These are phyloP conservation scores for Wickerhamomyces mucosus DNA, from an alignment of 805 yeast genomes.

Conservation along the genomic window DNA sequence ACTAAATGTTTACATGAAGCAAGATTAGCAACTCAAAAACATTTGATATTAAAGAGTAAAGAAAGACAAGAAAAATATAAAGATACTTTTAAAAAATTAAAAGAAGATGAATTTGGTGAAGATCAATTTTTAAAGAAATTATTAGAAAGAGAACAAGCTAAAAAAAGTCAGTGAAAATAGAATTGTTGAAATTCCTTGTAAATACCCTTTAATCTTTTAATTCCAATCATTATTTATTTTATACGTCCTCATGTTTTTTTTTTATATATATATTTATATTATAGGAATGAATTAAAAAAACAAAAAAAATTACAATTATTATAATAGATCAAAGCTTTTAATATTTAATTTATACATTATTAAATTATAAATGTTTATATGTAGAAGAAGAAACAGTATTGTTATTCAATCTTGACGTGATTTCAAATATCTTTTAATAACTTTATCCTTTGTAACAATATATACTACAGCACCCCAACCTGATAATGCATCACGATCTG, in stretches of 20 bases:
- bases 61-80: slow-evolving; percentile 48
- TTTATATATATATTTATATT: neutral
- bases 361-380: no score
- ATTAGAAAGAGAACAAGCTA: slow-evolving; percentile 41
- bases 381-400: neutral
- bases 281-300: neutral
- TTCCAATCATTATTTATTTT: neutral
- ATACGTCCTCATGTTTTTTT: neutral
- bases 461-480: slow-evolving; percentile 99
- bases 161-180: slow-evolving; percentile 15
- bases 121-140: slow-evolving; percentile 59
- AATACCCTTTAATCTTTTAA: no score
- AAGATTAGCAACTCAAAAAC: slow-evolving; percentile 53
- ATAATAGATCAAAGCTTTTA: neutral
- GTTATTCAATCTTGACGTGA: slow-evolving; percentile 78
- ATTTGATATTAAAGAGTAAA: slow-evolving; percentile 38
- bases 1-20: slow-evolving; percentile 73
- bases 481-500: slow-evolving; percentile 92
- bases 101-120: slow-evolving; percentile 77
- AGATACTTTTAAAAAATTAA: slow-evolving; percentile 46
- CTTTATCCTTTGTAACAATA: slow-evolving; percentile 84
- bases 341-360: no score
- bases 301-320: neutral
- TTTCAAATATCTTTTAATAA: slow-evolving; percentile 75
- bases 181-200: neutral